These are phyloP conservation scores for Solanum chaucha DNA, from an alignment of 257 asterid species.

Conservation along the genomic window DNA sequence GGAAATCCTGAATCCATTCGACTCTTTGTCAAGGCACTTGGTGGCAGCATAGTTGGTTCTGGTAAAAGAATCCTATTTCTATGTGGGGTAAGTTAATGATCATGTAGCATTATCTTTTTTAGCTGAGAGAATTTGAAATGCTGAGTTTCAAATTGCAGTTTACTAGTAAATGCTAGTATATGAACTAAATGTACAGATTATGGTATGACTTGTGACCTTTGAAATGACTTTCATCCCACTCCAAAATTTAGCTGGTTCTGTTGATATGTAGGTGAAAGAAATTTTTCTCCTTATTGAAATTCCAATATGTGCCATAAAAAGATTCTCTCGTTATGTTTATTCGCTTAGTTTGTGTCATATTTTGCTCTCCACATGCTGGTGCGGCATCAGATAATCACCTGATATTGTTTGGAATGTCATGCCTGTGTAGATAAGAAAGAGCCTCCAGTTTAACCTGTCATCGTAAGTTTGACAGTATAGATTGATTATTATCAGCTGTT, in stretches of 20 bases:
- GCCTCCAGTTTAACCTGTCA: neutral
- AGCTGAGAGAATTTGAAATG: neutral
- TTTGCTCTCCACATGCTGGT: neutral
- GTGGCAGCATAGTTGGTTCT: conserved; percentile 73
- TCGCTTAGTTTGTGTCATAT: neutral
- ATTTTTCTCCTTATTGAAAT: neutral
- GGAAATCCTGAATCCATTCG: conserved; percentile 86
- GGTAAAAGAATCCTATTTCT: conserved; percentile 70
- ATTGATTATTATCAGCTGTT: neutral
- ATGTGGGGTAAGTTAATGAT: conserved; percentile 68
- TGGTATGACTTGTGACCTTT: neutral
- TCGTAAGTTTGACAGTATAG: neutral
- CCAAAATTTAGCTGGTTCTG: neutral
- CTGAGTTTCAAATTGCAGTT: neutral
- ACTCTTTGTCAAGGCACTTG: conserved; percentile 74
- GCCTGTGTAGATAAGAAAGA: neutral
- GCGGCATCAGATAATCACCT: neutral
- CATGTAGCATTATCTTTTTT: neutral
- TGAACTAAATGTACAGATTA: neutral
- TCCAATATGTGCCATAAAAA: neutral
- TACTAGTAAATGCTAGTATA: neutral
- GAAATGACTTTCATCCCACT: neutral
- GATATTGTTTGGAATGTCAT: neutral
- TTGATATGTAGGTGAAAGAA: neutral
- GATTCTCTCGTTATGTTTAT: neutral